Evolutionary conservation across 2,329 filamentous ascomycete species (phyloP).

Genomic region (Orbilia ellipsospora): DNA sequence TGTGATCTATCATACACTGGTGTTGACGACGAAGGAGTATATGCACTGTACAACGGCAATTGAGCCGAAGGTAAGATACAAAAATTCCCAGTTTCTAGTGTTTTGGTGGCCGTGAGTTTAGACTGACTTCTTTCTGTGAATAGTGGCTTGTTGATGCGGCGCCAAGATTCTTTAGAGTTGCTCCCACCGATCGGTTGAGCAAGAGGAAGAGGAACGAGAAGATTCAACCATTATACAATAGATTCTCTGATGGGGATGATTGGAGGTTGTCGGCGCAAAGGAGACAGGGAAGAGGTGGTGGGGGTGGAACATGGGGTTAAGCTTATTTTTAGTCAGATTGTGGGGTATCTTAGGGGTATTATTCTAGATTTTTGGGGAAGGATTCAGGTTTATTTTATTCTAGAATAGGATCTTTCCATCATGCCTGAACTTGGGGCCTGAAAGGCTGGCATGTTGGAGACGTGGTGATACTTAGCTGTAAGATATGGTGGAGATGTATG

Average conservation of each 20-base stretch:
- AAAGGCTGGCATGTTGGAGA: too few species aligned
- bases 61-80: slow-evolving; percentile 76
- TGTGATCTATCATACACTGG: slow-evolving; percentile 91
- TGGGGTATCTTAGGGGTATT: background rate
- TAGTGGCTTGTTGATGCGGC: slow-evolving; percentile 88
- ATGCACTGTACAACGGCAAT: slow-evolving; percentile 95
- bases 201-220: slow-evolving; percentile 94
- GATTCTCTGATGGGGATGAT: slow-evolving; percentile 90
- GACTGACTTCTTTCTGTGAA: slow-evolving; percentile 40
- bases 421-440: too few species aligned
- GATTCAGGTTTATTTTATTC: background rate
- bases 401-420: background rate
- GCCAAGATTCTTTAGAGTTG: slow-evolving; percentile 99
- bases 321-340: background rate
- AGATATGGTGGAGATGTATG: background rate
- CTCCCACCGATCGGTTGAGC: slow-evolving; percentile 83
- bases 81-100: slow-evolving; percentile 2
- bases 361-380: background rate
- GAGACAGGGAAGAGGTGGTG: slow-evolving; percentile 82
- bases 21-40: slow-evolving; percentile 96
- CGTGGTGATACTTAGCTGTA: background rate
- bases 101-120: background rate
- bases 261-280: slow-evolving; percentile 92
- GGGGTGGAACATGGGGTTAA: slow-evolving; percentile 83
- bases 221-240: slow-evolving; percentile 94